These are phyloP conservation scores for Cutaneotrichosporon cutaneum DNA, from an alignment of 1,284 basidiomycete species.

Conservation along the genomic window DNA sequence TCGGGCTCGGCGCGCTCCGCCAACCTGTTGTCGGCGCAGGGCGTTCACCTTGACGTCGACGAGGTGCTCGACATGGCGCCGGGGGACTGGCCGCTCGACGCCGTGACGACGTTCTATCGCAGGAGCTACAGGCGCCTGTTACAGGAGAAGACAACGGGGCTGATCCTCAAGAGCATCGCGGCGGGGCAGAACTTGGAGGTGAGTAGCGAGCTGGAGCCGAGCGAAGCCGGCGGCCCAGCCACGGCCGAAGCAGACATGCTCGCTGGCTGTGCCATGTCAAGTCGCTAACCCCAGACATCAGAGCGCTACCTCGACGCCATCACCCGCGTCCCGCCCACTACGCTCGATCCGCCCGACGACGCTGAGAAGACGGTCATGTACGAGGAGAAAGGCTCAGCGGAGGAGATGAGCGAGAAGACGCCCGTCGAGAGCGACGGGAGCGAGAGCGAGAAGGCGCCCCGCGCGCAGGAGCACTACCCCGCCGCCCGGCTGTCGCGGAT, in stretches of 20 bases:
- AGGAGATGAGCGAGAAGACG: conserved; percentile 4
- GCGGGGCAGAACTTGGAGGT: conserved; percentile 50
- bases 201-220: no score
- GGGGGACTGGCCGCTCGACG: conserved; percentile 67
- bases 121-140: conserved; percentile 72
- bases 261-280: no score
- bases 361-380: conserved; percentile 1
- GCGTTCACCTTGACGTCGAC: conserved; percentile 68
- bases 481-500: not conserved
- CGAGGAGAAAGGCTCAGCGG: not conserved
- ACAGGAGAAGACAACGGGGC: conserved; percentile 57
- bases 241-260: no score
- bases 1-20: conserved; percentile 68
- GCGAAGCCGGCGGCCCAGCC: no score
- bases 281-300: conserved; percentile 27
- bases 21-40: conserved; percentile 72
- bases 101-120: conserved; percentile 71
- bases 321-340: conserved; percentile 30
- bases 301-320: conserved; percentile 43
- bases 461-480: not conserved
- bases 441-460: conserved; percentile 3
- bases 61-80: conserved; percentile 75
- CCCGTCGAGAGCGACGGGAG: not conserved
- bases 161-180: conserved; percentile 47
- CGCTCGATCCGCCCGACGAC: conserved; percentile 14